These are phyloP conservation scores for Pestalotiopsis sp. DNA, from an alignment of 2,329 filamentous ascomycete genomes.

Conservation along the genomic window DNA sequence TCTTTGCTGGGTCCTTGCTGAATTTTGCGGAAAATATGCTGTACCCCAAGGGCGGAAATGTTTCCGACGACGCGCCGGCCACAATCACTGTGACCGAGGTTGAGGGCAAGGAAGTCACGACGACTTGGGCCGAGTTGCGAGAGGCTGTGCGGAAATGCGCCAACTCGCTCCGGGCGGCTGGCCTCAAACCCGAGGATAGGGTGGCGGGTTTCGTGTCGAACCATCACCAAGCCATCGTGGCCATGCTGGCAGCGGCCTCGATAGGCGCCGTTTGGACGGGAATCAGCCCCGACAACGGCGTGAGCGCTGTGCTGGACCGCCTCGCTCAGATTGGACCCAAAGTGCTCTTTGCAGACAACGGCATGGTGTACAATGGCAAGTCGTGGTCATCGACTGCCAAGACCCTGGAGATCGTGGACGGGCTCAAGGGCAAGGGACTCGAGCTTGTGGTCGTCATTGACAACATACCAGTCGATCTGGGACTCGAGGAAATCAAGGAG, in stretches of 20 bases:
- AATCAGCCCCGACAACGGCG: slow-evolving; percentile 89
- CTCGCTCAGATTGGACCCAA: slow-evolving; percentile 83
- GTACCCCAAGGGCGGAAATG: slow-evolving; percentile 64
- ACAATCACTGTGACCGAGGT: slow-evolving; percentile 82
- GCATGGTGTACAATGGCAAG: slow-evolving; percentile 88
- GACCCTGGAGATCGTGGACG: slow-evolving; percentile 73
- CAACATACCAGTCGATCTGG: slow-evolving; percentile 55
- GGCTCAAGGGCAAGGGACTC: slow-evolving; percentile 62
- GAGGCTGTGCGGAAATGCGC: slow-evolving; percentile 77
- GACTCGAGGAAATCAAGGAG: slow-evolving; percentile 41
- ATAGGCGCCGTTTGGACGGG: slow-evolving; percentile 92
- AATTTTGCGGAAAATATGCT: slow-evolving; percentile 97
- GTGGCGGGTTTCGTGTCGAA: slow-evolving; percentile 85
- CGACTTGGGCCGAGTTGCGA: slow-evolving; percentile 79
- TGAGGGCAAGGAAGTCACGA: slow-evolving; percentile 56
- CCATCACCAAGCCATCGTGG: slow-evolving; percentile 82
- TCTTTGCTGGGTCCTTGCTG: slow-evolving; percentile 77
- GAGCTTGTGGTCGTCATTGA: slow-evolving; percentile 75
- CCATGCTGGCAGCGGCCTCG: slow-evolving; percentile 81
- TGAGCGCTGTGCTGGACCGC: slow-evolving; percentile 87
- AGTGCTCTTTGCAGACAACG: slow-evolving; percentile 85
- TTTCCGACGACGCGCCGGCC: slow-evolving; percentile 65
- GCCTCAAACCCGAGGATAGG: slow-evolving; percentile 58
- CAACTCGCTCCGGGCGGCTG: slow-evolving; percentile 67
- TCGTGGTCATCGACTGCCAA: slow-evolving; percentile 81